Evolutionary conservation across 495 filamentous ascomycete species (phyloP).

Genomic region (Hypomontagnella monticulosa): DNA sequence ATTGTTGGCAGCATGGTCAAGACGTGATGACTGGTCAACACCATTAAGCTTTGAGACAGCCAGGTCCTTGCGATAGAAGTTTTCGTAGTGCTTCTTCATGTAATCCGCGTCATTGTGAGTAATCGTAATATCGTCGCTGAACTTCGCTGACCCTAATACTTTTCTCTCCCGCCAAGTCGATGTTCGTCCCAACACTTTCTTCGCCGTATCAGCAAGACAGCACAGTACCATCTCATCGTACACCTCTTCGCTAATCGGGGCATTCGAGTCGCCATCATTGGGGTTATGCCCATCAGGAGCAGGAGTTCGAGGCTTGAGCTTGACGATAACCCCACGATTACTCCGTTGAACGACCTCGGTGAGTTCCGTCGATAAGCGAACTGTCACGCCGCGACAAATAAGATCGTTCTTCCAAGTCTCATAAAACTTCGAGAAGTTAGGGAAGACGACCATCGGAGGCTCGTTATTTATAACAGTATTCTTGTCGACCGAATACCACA

Average conservation of each 20-base stretch:
- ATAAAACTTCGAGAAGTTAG: slow-evolving; percentile 77
- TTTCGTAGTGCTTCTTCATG: slow-evolving; percentile 81
- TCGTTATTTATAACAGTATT: slow-evolving; percentile 70
- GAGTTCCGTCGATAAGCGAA: slow-evolving; percentile 72
- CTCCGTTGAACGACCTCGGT: slow-evolving; percentile 64
- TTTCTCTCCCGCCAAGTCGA: slow-evolving; percentile 71
- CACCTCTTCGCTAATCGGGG: slow-evolving; percentile 48
- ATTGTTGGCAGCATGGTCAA: slow-evolving; percentile 49
- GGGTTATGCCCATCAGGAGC: slow-evolving; percentile 48
- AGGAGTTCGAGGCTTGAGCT: slow-evolving; percentile 40
- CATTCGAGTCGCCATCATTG: slow-evolving; percentile 49
- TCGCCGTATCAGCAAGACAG: slow-evolving; percentile 78
- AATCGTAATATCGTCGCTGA: slow-evolving; percentile 85
- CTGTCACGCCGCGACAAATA: slow-evolving; percentile 66
- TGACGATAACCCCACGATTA: slow-evolving; percentile 66
- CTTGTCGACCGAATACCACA: slow-evolving; percentile 77
- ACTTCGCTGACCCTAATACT: slow-evolving; percentile 78
- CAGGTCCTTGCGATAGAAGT: slow-evolving; percentile 62
- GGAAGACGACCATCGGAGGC: slow-evolving; percentile 85
- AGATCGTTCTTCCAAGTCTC: slow-evolving; percentile 72
- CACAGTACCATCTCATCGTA: slow-evolving; percentile 82
- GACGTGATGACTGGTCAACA: slow-evolving; percentile 45
- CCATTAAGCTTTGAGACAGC: slow-evolving; percentile 41
- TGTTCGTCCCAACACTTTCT: slow-evolving; percentile 68
- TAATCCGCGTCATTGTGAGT: slow-evolving; percentile 82